These are phyloP conservation scores for Porodaedalea pini DNA, from an alignment of 1,284 basidiomycete species.

Conservation along the genomic window DNA sequence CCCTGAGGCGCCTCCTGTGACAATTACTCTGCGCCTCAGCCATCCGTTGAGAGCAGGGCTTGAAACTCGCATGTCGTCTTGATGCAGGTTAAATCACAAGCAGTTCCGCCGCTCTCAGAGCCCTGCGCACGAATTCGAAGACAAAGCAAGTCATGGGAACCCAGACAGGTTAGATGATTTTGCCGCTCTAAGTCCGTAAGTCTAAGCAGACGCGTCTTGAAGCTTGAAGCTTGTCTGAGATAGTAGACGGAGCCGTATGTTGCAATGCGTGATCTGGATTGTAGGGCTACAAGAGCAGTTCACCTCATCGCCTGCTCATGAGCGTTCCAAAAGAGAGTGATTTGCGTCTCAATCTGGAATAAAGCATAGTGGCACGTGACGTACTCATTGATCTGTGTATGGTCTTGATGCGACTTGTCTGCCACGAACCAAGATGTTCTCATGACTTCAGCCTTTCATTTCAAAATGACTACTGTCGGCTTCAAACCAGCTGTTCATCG, in stretches of 20 bases:
- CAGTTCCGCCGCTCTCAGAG: not conserved
- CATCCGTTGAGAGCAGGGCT: not conserved
- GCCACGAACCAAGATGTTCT: not conserved
- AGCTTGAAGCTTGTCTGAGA: no score
- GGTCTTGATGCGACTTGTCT: not conserved
- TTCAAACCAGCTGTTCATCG: not conserved
- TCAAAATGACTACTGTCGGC: not conserved
- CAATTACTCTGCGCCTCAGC: slow-evolving; percentile 12
- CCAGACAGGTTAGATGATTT: not conserved
- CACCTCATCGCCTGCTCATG: no score
- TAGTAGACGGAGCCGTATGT: no score
- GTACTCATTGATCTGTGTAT: no score
- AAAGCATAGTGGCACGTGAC: no score
- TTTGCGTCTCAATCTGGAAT: no score
- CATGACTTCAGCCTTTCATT: not conserved
- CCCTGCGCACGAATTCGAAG: not conserved
- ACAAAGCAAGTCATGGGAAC: slow-evolving; percentile 1
- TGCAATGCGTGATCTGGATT: no score
- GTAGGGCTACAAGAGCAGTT: no score
- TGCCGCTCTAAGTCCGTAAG: not conserved
- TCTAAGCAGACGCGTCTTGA: no score
- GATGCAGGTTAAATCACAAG: not conserved
- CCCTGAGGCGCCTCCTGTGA: slow-evolving; percentile 19
- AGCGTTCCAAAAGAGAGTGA: no score
- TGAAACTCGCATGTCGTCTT: slow-evolving; percentile 1